Evolutionary conservation across 352 stramenopile species (phyloP), one percentile per base, ranked within the genome.

Genomic region (Phytophthora capsici): DNA sequence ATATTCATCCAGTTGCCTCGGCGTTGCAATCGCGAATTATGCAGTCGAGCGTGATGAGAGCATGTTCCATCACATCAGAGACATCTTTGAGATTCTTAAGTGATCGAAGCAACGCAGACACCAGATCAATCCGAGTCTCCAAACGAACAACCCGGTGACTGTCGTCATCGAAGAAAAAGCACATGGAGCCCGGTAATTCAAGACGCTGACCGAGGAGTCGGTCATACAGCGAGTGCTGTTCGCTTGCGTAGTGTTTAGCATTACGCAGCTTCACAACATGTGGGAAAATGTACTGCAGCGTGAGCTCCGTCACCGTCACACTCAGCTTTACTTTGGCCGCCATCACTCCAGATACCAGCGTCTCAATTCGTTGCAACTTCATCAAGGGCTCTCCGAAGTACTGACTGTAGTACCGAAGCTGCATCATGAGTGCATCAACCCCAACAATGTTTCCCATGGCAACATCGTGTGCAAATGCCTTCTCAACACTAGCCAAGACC

Each of bases 311-410:
- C 14, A 63, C 44, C 6, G 44, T 63, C 43, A 63, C 44, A 12
- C 30, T 55, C 5, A 63, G 20, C 10, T 4, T 48, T 4, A 44
- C 55, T 8, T 19, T 40, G 16, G 55, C 44, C 7, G 26, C 20
- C 55, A 54, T 63, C 28, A 63, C 30, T 1, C 34, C 32, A 3
- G 12, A 16, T 8, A 44, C 30, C 22, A 17, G 16, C 20, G 17
- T 6, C 44, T 63, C 55, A n/a, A 63, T 30, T 7, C 44, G 55
- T n/a, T 41, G 12, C 4, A 63, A 23, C 32, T 55, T 16, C 9
- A 63, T 19, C 6, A 48, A n/a, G 7, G 44, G 44, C n/a, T 55
- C 34, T 23, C 16, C 55, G 12, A 63, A 63, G n/a, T 49, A 63
- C 30, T 53, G 43, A 8, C 32, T 55, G 44, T 55, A 63, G 9